phyloP scores from a whole-genome alignment of 148 eudicot genomes.

The Vaccinium vitisidaea region DNA sequence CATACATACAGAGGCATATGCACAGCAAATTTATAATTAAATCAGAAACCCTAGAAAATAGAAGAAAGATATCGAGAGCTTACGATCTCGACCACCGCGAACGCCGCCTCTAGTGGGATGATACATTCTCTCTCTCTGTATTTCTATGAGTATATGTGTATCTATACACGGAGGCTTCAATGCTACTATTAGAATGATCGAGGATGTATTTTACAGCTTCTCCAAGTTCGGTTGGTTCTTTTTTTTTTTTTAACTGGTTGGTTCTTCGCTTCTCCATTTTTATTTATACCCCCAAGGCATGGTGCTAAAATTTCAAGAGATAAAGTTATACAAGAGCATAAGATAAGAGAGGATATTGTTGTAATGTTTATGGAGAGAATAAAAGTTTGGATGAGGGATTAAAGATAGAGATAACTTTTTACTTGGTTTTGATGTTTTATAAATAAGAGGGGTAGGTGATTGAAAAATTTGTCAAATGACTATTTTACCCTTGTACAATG shows the following conservation, averaged over 20 bases:
- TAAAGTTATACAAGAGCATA: too few relatives aligned
- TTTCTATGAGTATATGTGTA: background rate
- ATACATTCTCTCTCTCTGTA: constrained; percentile 46
- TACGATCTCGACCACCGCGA: constrained; percentile 99
- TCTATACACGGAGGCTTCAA: background rate
- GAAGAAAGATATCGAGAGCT: constrained; percentile 22
- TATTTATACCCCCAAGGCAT: too few relatives aligned
- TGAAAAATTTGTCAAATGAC: too few relatives aligned
- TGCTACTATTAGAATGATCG: background rate
- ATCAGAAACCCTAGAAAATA: constrained; percentile 23
- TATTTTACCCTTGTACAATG: too few relatives aligned
- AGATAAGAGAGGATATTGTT: too few relatives aligned
- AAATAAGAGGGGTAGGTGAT: too few relatives aligned
- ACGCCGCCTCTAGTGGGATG: constrained; percentile 95
- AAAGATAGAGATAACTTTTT: too few relatives aligned
- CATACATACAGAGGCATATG: background rate
- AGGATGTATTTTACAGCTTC: background rate
- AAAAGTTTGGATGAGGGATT: too few relatives aligned
- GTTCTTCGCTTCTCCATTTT: background rate
- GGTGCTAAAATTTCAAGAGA: too few relatives aligned
- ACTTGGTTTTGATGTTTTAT: too few relatives aligned
- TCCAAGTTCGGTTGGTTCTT: background rate
- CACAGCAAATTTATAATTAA: background rate
- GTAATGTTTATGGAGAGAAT: too few relatives aligned
- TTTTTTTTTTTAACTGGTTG: background rate